Base-by-base conservation (phyloP, 2,329 filamentous ascomycete genomes). In the Verruconis gallopava region DNA sequence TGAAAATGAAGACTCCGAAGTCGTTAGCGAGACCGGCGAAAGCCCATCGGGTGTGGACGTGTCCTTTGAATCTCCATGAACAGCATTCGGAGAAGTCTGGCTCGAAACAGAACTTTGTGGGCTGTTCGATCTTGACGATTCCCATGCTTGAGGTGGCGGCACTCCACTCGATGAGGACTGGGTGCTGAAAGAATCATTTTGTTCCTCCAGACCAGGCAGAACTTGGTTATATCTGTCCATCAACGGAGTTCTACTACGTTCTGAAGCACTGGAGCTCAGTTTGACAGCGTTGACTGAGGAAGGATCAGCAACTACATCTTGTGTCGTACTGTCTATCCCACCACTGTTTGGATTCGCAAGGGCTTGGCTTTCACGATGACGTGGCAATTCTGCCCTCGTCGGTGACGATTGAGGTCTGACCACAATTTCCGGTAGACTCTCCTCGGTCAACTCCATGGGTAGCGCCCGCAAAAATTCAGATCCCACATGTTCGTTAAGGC, bases 401-500 rank as follows among this genome's bases (percentile, higher is more conserved):
- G 38, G 38, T 15, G 25, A 25, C 4, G 21, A 19, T 14, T 15
- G 15, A 6, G 15, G 20, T 34, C 22, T 12, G 32, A 37, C 13
- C 12, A 38, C 41, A 21, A 43, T 22, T 38, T 43, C 36, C 13
- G 34, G 34, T 2, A 38, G 35, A 21, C n/a, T 38, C 13, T 38
- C 35, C 22, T 33, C 6, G 13, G 13, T 22, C 13, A 28, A 21
- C 17, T 38, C 41, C 21, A 32, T 19, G 4, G 41, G 34, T 4
- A 21, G 12, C 6, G 17, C 9, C 2, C 22, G 9, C 12, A 21
- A 22, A 5, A 17, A 6, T 6, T 38, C 25, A 20, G 15, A 18
- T 2, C 15, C 39, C 3, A 32, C 17, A 25, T 19, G 21, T 14
- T 30, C 48, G 20, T 57, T 59, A 14, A 56, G 42, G 1, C 56